Base-by-base conservation (phyloP, 306 rosid genomes). In the Luffa aegyptiaca region DNA sequence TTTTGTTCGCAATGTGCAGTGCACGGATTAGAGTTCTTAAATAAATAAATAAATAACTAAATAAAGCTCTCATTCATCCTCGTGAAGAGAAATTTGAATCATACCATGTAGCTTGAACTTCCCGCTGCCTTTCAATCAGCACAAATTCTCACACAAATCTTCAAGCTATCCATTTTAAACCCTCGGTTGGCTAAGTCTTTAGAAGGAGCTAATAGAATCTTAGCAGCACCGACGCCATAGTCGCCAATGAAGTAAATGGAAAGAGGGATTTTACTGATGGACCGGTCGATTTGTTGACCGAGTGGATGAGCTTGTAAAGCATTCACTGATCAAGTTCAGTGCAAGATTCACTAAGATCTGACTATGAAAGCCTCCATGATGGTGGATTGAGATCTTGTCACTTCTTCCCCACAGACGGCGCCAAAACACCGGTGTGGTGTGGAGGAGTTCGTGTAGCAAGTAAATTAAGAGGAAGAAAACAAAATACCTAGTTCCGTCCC, bases 111-210 rank as follows among this genome's bases (percentile, higher is more conserved):
- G 86, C 12, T 81, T 69, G 86, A 95, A 95, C 70, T 90, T 89
- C 82, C 97, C 99, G 82, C 99, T 91, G 86, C 99, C 97, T 89
- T 86, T 93, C 92, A 95, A 86, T 97, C 99, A 95, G 88, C 79
- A 90, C 81, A 95, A 80, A 80, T 93, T 95, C 53, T 84, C n/a
- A n/a, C 75, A 81, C 96, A 87, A 68, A 95, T 75, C 84, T 84
- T 90, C 83, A 95, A 82, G 21, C 99, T 97, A 65, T 95, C 99
- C 97, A 93, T 85, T 79, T 90, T 95, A 90, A 95, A 95, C 36
- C 99, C 97, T 37, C 41, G 86, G 84, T 93, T 91, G 1, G 77
- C 85, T 0, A 88, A 33, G 80, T 87, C 97, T 80, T 81, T 91
- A 7, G 92, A 83, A 53, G 97, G 91, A 0, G 88, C 85, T 68